Evolutionary conservation across 2,329 filamentous ascomycete genomes (phyloP).

Genomic region (Acrodontium crateriforme): DNA sequence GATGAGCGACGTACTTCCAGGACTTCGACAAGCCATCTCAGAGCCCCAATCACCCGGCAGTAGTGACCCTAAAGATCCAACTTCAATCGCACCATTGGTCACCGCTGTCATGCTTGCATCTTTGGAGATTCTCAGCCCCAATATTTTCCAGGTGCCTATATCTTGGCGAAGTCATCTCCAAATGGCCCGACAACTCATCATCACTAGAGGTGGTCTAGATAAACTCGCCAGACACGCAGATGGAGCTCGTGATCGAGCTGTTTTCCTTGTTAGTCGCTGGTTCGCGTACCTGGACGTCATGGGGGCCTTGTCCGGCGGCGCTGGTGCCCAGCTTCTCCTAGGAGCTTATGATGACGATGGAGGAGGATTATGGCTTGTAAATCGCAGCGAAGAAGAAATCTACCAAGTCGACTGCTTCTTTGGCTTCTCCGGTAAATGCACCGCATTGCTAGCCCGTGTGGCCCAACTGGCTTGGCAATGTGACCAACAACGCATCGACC

Average conservation of each 20-base stretch:
- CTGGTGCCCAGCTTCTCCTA: constrained; percentile 29
- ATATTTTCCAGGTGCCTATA: constrained; percentile 65
- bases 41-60: constrained; percentile 13
- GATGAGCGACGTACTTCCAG: constrained; percentile 67
- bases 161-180: constrained; percentile 69
- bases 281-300: constrained; percentile 73
- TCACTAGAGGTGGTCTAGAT: constrained; percentile 47
- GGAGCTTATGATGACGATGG: constrained; percentile 26
- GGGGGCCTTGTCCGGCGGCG: constrained; percentile 52
- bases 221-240: constrained; percentile 24
- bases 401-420: constrained; percentile 68
- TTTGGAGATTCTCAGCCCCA: constrained; percentile 69
- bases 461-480: constrained; percentile 57
- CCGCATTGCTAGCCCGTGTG: constrained; percentile 57
- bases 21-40: constrained; percentile 50
- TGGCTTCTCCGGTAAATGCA: constrained; percentile 60
- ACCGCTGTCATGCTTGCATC: constrained; percentile 77
- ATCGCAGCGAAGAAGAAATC: constrained; percentile 21
- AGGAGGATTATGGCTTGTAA: constrained; percentile 22
- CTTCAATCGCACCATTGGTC: constrained; percentile 61
- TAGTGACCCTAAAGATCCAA: constrained; percentile 36
- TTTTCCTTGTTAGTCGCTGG: constrained; percentile 68
- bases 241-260: constrained; percentile 39
- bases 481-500: constrained; percentile 49
- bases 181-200: constrained; percentile 62